Evolutionary conservation across 352 stramenopile genomes (phyloP).

Genomic region (Pythium monospermum): DNA sequence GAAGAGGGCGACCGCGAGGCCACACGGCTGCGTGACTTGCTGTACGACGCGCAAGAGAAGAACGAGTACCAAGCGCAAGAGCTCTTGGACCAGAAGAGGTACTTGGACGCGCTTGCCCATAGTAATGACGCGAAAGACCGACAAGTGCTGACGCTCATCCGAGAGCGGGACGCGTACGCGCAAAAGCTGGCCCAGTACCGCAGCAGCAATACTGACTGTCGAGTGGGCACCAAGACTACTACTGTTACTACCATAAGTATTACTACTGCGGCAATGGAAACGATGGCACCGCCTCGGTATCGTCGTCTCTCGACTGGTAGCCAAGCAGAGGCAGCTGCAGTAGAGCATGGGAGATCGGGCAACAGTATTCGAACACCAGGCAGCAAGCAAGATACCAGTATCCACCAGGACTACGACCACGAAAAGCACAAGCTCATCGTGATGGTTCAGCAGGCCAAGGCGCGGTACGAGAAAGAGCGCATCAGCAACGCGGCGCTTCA

Average conservation of each 20-base stretch:
- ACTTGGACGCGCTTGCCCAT: conserved; percentile 2
- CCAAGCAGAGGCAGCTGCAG: too few species aligned
- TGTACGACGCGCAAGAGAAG: conserved; percentile 16
- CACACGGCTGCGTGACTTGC: conserved; percentile 3
- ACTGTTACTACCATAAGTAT: neutral
- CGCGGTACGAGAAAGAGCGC: conserved; percentile 3
- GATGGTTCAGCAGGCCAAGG: conserved; percentile 2
- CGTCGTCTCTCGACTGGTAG: too few species aligned
- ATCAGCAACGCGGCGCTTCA: conserved; percentile 3
- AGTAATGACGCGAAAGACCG: conserved; percentile 11
- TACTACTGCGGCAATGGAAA: neutral
- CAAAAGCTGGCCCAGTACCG: conserved; percentile 14
- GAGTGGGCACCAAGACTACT: neutral
- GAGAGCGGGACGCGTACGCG: conserved; percentile 11
- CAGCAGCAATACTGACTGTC: neutral
- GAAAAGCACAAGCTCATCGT: conserved; percentile 7
- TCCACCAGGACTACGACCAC: neutral
- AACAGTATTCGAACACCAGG: too few species aligned
- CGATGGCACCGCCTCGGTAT: neutral
- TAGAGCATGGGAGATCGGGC: too few species aligned
- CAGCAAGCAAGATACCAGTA: neutral
- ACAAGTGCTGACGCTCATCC: conserved; percentile 7
- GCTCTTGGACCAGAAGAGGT: neutral
- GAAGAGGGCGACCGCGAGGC: conserved; percentile 4
- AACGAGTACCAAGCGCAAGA: conserved; percentile 5